Conservation (phyloP, 306 rosid genomes). For the Calophaca sinica region DNA sequence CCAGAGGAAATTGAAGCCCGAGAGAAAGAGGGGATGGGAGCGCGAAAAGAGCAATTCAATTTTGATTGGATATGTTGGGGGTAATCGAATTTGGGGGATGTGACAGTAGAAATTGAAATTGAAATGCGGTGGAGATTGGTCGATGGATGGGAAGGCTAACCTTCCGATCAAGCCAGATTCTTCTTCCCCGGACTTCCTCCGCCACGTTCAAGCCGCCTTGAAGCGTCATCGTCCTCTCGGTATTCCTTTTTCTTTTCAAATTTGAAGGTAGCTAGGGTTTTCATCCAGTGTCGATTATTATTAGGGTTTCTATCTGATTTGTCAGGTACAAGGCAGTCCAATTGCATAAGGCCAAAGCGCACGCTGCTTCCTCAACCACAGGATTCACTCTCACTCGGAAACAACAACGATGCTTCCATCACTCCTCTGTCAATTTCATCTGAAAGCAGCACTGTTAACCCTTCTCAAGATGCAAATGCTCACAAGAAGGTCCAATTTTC, state of each 20-base stretch:
- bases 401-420: conserved; percentile 53
- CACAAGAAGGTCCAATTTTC: conserved; percentile 68
- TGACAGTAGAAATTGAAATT: conserved; percentile 2
- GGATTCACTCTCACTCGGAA: conserved; percentile 51
- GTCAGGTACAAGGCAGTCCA: conserved; percentile 62
- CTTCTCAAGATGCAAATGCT: conserved; percentile 58
- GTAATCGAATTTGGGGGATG: background rate
- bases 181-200: conserved; percentile 64
- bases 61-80: background rate
- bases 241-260: background rate
- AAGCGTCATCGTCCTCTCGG: conserved; percentile 59
- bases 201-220: conserved; percentile 59
- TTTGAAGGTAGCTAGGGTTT: conserved; percentile 1
- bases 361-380: conserved; percentile 60
- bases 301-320: conserved; percentile 12
- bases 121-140: conserved; percentile 57
- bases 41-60: background rate
- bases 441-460: background rate
- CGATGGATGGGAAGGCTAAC: conserved; percentile 96
- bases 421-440: conserved; percentile 59
- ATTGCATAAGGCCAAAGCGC: conserved; percentile 69
- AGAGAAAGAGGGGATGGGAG: background rate
- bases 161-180: conserved; percentile 57
- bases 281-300: background rate
- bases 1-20: background rate